Base-by-base conservation (phyloP, 805 yeast genomes). In the Candida namnaoensis region DNA sequence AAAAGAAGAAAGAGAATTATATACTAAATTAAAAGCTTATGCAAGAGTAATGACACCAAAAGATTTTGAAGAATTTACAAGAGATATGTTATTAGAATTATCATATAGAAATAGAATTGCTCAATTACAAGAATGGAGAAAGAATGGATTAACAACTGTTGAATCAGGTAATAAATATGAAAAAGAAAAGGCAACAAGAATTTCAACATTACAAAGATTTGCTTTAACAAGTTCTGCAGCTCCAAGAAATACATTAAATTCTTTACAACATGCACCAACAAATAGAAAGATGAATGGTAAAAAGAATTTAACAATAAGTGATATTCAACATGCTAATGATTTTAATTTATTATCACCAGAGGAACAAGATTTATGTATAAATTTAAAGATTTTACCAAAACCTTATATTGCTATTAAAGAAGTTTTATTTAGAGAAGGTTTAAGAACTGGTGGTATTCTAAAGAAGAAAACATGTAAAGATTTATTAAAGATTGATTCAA, bases 321-420 rank as follows among this genome's bases (percentile, higher is more conserved):
- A 85, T 52, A 82, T 85, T 24, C 72, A 80, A 37, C 83, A 79
- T 49, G 81, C 95, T 0, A 76, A 88, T 1, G 98, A 93, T 57
- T 85, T 75, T 45, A 88, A 86, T 35, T 63, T 93, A 43, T 66
- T 93, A 38, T 82, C 95, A 1, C 76, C 79, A n/a, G 96, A 87
- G 42, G 99, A 93, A 58, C 91, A 83, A 58, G 78, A 76, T 41
- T 64, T 93, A 38, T 95, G 99, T 64, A 72, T 90, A 5, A 83
- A 79, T 38, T 68, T 95, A 46, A 77, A 95, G 47, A 82, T 95
- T 10, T 64, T 84, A 43, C 99, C 99, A 13, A 91, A 93, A 59
- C 95, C 98, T 4, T 93, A 91, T 56, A 66, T 93, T 46, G 96
- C 95, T 3, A 86, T 93, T 48, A 93, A 93, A 57, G 95, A 87